Evolutionary conservation across 345 rosid species (phyloP).

Genomic region (Citrus reticulata): DNA sequence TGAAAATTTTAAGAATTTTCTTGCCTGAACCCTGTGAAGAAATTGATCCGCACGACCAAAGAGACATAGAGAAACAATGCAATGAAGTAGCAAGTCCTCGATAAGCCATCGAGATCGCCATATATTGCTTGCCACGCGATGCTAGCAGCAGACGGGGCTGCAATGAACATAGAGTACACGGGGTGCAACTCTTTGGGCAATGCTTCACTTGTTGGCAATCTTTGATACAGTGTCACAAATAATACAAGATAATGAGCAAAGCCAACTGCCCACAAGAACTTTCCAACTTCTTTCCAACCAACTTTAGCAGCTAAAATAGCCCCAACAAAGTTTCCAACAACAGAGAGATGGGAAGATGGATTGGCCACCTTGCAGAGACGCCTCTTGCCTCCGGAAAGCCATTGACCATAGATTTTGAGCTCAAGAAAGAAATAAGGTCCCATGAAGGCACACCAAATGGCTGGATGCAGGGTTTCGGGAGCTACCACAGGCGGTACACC

Average conservation of each 20-base stretch:
- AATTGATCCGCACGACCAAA: slow-evolving; percentile 71
- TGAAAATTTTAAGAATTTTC: slow-evolving; percentile 3
- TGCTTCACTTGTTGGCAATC: slow-evolving; percentile 89
- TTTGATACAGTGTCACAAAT: slow-evolving; percentile 85
- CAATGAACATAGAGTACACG: slow-evolving; percentile 95
- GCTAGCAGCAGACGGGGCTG: slow-evolving; percentile 96
- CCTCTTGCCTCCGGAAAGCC: slow-evolving; percentile 91
- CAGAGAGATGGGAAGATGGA: slow-evolving; percentile 90
- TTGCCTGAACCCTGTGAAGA: slow-evolving; percentile 95
- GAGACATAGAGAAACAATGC: slow-evolving; percentile 81
- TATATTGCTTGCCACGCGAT: slow-evolving; percentile 89
- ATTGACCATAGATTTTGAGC: slow-evolving; percentile 92
- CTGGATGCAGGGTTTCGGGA: slow-evolving; percentile 53
- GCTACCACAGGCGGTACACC: slow-evolving; percentile 53
- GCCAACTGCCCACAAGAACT: slow-evolving; percentile 92
- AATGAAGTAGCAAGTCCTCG: slow-evolving; percentile 84
- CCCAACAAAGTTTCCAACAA: slow-evolving; percentile 92
- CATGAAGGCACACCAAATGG: slow-evolving; percentile 78
- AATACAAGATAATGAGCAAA: slow-evolving; percentile 90
- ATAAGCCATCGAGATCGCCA: slow-evolving; percentile 66
- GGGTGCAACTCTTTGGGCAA: slow-evolving; percentile 94
- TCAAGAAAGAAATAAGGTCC: slow-evolving; percentile 78
- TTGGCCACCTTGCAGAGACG: slow-evolving; percentile 96
- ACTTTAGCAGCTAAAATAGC: slow-evolving; percentile 85
- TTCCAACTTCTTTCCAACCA: slow-evolving; percentile 82